phyloP scores from a whole-genome alignment of 164 flowering plant genomes.

The Sextonia rubra region DNA sequence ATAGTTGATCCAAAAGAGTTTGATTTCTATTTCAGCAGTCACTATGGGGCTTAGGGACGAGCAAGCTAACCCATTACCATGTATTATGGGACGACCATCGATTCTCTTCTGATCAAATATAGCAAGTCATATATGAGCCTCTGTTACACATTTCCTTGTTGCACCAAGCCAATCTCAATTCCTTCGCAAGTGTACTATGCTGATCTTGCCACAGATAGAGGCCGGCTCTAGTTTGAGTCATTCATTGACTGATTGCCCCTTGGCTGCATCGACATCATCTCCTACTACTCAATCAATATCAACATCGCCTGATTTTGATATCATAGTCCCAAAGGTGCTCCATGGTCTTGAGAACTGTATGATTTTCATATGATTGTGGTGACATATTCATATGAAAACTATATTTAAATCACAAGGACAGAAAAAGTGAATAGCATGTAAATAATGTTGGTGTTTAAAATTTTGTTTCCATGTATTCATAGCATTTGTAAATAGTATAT shows the following conservation, averaged over 20 bases:
- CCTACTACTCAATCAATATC: conserved; percentile 3
- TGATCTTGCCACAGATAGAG: conserved; percentile 70
- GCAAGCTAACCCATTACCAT: conserved; percentile 79
- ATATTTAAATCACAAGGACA: not conserved
- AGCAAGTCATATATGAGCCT: conserved; percentile 61
- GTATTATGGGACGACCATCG: conserved; percentile 62
- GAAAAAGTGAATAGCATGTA: not conserved
- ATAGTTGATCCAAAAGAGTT: conserved; percentile 61
- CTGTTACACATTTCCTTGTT: conserved; percentile 79
- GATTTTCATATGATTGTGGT: conserved; percentile 30
- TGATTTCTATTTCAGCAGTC: conserved; percentile 80
- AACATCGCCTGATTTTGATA: conserved; percentile 19
- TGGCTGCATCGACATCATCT: conserved; percentile 18
- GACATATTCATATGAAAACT: not conserved
- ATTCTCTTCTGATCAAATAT: conserved; percentile 55
- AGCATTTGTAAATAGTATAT: too few relatives aligned
- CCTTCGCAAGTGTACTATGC: conserved; percentile 88
- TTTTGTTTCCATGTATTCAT: too few relatives aligned
- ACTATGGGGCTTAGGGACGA: conserved; percentile 72
- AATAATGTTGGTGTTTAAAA: too few relatives aligned
- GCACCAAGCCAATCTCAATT: conserved; percentile 77
- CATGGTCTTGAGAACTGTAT: conserved; percentile 36
- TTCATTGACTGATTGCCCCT: conserved; percentile 22
- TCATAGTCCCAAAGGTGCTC: conserved; percentile 32
- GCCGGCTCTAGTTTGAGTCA: conserved; percentile 54